Conservation (phyloP, 164 flowering plant genomes). For the Taxillus chinensis region DNA sequence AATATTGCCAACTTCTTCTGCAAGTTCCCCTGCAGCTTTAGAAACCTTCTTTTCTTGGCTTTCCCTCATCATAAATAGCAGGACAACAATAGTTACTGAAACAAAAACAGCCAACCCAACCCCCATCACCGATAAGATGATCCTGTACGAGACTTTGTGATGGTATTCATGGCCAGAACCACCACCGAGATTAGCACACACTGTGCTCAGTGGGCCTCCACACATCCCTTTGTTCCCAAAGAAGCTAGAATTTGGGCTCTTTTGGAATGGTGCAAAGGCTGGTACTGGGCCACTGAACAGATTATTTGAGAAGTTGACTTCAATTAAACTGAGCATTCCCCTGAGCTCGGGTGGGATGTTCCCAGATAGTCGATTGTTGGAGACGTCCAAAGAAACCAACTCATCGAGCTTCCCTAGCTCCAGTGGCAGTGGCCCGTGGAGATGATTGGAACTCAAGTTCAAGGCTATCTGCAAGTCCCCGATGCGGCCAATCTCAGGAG, state of each 20-base stretch:
- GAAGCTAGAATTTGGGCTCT: conserved; percentile 72
- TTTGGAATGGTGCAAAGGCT: conserved; percentile 71
- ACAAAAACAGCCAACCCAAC: conserved; percentile 79
- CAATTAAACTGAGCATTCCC: conserved; percentile 93
- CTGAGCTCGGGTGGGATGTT: conserved; percentile 55
- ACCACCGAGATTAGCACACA: conserved; percentile 31
- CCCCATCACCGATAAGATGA: conserved; percentile 77
- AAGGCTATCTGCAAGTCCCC: conserved; percentile 78
- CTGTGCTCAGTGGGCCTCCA: conserved; percentile 60
- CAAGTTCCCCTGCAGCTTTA: conserved; percentile 43
- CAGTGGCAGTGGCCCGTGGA: conserved; percentile 64
- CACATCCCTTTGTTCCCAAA: conserved; percentile 78
- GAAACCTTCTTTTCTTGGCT: conserved; percentile 75
- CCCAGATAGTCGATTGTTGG: conserved; percentile 77
- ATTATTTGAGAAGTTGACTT: conserved; percentile 84
- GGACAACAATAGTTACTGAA: conserved; percentile 60
- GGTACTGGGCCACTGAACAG: conserved; percentile 69
- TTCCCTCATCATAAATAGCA: conserved; percentile 92
- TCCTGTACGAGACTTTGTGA: conserved; percentile 75
- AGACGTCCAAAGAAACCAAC: conserved; percentile 81
- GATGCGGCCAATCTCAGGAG: conserved; percentile 80
- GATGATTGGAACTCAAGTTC: conserved; percentile 88
- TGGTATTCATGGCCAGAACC: conserved; percentile 27
- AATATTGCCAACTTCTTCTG: conserved; percentile 26
- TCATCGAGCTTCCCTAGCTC: conserved; percentile 91